Evolutionary conservation across 257 asterid species (phyloP), one percentile per base, ranked within the genome.

Genomic region (Solanum pinnatisectum): DNA sequence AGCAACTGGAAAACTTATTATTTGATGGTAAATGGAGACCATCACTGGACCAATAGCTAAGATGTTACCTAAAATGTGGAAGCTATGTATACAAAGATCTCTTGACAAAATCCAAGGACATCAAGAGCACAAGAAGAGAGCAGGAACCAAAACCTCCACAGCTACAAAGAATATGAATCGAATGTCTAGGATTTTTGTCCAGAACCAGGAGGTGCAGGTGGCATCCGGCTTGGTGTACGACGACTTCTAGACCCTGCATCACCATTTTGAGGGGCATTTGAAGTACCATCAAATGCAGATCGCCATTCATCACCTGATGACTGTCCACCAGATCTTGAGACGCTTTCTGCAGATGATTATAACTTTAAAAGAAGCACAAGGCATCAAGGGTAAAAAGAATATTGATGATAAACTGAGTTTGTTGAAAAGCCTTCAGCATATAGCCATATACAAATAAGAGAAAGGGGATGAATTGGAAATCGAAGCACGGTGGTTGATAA

Each of bases 161-260:
- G 32, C 70, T 82, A 15, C 70, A 14, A 49, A 49, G 70, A 82
- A 49, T 49, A 49, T 30, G 70, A 82, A 82, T 49, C 44, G 56
- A 82, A 32, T 30, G 70, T 33, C 86, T 82, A 82, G 70, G 70
- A 82, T 49, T 37, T 82, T 16, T 8, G 11, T 82, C 84, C 74
- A 68, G 87, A 83, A 33, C 33, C 87, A 11, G 87, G 90, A 39
- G 90, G 90, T 37, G 90, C 90, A 84, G 90, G 90, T 52, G 90
- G 90, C 87, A 52, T 11, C 77, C 87, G 90, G 73, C 72, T 83
- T 52, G 90, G 90, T 12, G 90, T 84, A 2, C 78, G 90, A 8
- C 90, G 90, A 76, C 79, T 73, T 73, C 78, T 52, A 37, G 85
- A 88, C 25, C 83, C 78, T 39, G 85, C 67, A 84, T 88, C 87